These are phyloP conservation scores for Haberlea rhodopensis DNA, from an alignment of 257 asterid species.

Conservation along the genomic window DNA sequence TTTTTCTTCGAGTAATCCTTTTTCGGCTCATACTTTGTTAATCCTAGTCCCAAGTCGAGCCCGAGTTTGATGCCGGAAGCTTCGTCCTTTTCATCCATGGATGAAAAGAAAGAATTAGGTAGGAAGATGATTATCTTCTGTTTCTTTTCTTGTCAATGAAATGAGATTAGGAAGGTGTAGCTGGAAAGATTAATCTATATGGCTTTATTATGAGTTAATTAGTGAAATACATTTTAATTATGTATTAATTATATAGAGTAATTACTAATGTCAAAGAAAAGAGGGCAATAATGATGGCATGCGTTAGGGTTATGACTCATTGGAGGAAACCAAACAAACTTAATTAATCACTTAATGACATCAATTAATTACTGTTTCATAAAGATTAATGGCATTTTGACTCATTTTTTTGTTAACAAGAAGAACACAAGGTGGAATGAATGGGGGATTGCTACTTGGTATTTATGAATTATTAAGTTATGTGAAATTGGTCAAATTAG, in stretches of 20 bases:
- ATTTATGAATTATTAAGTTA: neutral
- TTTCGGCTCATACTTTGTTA: constrained; percentile 28
- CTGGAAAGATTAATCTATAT: constrained; percentile 25
- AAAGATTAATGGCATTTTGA: neutral
- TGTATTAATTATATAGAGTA: constrained; percentile 34
- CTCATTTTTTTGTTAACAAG: neutral
- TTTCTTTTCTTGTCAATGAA: constrained; percentile 19
- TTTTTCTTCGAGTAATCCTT: constrained; percentile 26
- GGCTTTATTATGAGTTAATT: constrained; percentile 9
- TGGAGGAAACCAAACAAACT: constrained; percentile 37
- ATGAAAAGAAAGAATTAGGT: neutral
- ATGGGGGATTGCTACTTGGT: neutral
- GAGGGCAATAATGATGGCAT: constrained; percentile 29
- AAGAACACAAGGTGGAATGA: neutral
- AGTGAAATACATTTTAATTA: constrained; percentile 36
- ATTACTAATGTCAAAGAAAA: constrained; percentile 41
- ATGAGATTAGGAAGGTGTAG: constrained; percentile 21
- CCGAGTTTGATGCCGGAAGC: constrained; percentile 37
- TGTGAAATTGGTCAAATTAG: neutral
- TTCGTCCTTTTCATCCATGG: constrained; percentile 36
- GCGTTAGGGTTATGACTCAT: constrained; percentile 49
- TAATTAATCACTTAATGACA: neutral
- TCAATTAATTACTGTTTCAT: neutral
- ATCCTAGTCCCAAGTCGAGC: constrained; percentile 47
- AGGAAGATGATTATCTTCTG: neutral